Evolutionary conservation across 179 eudicot species (phyloP).

Genomic region (Beta lomatogona): DNA sequence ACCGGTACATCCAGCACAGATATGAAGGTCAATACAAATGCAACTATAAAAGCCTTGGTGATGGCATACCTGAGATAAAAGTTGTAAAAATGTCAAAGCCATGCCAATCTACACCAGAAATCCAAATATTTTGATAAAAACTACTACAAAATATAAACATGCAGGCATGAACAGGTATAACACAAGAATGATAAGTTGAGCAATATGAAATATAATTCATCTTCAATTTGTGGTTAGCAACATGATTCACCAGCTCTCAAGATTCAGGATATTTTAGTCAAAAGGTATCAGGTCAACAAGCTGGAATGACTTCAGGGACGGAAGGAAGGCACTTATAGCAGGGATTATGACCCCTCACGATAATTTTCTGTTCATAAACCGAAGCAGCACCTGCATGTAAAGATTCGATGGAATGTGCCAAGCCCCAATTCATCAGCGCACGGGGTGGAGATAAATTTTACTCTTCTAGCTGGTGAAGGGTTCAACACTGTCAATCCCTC

Average conservation of each 20-base stretch:
- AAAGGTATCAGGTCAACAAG: background rate
- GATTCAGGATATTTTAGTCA: background rate
- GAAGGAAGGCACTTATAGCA: background rate
- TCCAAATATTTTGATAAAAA: background rate
- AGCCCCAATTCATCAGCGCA: background rate
- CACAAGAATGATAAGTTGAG: background rate
- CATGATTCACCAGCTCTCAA: background rate
- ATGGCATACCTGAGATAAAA: slow-evolving; percentile 51
- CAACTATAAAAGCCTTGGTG: slow-evolving; percentile 57
- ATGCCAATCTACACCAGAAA: background rate
- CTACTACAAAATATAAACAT: background rate
- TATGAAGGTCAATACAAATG: slow-evolving; percentile 55
- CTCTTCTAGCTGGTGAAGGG: background rate
- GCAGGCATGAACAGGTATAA: background rate
- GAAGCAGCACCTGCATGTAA: background rate
- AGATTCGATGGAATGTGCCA: background rate
- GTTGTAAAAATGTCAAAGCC: background rate
- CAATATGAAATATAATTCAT: background rate
- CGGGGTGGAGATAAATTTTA: background rate
- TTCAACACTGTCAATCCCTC: background rate
- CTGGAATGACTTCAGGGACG: background rate
- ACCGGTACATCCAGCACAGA: slow-evolving; percentile 69
- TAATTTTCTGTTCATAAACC: background rate
- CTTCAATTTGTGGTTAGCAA: background rate
- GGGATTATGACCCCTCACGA: background rate